Evolutionary conservation across 306 rosid species (phyloP), one percentile per base, ranked within the genome.

Genomic region (Oemleria cerasiformis): DNA sequence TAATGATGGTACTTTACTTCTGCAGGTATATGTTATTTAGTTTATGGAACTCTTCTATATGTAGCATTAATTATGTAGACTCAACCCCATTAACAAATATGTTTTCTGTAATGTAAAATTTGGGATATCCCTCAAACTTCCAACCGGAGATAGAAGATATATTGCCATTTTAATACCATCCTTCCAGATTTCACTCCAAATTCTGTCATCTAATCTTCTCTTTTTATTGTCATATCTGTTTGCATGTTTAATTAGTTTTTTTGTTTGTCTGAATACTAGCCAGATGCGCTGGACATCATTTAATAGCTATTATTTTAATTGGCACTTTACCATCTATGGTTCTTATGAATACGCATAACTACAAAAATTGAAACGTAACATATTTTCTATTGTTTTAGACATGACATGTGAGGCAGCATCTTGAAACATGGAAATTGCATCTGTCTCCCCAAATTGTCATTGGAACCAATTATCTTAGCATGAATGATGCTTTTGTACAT

Each of bases 1-100:
- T 81, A 86, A 85, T 70, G 92, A 95, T 75, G 99, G 97, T 73
- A 89, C 88, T 68, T 71, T 95, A 80, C 92, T 95, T 82, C 84
- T 95, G 77, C 97, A 95, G 99, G 99, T 95, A 88, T 53, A 53
- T 68, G 43, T 14, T 69, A 60, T 67, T 62, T 82, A 63, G 69
- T 83, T 79, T 76, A 47, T 16, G 41, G 58, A 39, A 77, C 39
- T 51, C 50, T 42, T 48, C 50, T 40, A 47, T 55, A 14, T 44
- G 74, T 67, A 55, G 51, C 67, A 43, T 59, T 70, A 63, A 75
- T 74, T 60, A 23, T 79, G 69, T 47, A 42, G 57, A 48, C 73
- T 56, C 34, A 57, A 38, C 53, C 16, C 63, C 40, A 25, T 6
- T 60, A 67, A 54, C 4, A 25, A 42, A 42, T 55, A 17, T 25